These are phyloP conservation scores for Neofusicoccum parvum DNA, from an alignment of 2,329 filamentous ascomycete genomes.

Conservation along the genomic window DNA sequence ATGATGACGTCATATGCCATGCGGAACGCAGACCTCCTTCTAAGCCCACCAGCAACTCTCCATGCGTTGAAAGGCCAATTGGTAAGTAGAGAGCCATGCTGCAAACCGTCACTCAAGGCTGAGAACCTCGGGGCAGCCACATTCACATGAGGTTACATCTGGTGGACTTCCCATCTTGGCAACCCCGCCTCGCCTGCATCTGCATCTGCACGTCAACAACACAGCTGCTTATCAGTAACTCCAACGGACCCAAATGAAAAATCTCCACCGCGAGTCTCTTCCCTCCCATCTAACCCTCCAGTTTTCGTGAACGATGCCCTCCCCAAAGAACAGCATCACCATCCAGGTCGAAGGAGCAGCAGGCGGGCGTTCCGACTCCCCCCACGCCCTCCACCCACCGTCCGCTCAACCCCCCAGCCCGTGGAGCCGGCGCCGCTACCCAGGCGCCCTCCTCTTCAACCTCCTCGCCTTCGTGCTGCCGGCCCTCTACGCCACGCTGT, in stretches of 20 bases:
- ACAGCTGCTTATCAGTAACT: neutral
- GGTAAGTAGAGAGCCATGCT: too few species aligned
- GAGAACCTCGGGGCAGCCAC: neutral
- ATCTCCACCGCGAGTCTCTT: neutral
- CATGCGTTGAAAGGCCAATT: too few species aligned
- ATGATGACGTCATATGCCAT: too few species aligned
- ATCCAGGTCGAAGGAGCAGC: neutral
- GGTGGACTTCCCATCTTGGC: neutral
- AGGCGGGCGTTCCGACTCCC: neutral
- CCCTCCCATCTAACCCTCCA: neutral
- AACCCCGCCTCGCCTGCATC: neutral
- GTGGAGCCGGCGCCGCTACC: conserved; percentile 40
- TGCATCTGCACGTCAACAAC: neutral
- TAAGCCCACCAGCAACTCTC: too few species aligned
- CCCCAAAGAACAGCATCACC: neutral
- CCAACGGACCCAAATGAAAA: too few species aligned
- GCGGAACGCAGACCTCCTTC: too few species aligned
- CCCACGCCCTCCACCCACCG: neutral
- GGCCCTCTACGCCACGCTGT: conserved; percentile 67
- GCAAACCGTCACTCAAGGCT: too few species aligned
- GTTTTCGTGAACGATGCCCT: neutral
- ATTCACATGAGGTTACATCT: neutral
- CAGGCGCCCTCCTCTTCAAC: conserved; percentile 65
- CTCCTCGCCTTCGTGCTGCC: conserved; percentile 64
- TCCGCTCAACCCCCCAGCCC: neutral